Percentiles rank a stretch among this genome's conserved stretches.
phyloP scores from a whole-genome alignment of 208 protist species.

The Novymonas esmeraldas region DNA sequence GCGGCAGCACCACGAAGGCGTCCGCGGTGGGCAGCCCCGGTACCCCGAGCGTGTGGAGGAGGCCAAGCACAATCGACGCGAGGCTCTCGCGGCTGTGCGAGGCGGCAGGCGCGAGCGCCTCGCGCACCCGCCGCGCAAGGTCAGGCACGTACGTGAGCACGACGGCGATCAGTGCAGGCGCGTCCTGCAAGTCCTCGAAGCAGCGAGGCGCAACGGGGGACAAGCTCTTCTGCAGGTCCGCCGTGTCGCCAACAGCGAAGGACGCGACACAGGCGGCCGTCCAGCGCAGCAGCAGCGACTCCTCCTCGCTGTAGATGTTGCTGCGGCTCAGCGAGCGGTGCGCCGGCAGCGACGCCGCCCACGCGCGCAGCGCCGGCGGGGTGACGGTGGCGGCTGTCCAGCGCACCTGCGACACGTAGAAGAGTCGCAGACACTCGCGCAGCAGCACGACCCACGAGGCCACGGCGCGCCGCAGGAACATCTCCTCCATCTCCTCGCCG shows the following conservation, averaged over 20 bases:
- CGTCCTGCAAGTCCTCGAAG: slow-evolving; percentile 84
- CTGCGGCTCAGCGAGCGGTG: slow-evolving; percentile 44
- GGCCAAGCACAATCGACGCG: slow-evolving; percentile 47
- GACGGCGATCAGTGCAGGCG: slow-evolving; percentile 58
- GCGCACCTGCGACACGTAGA: slow-evolving; percentile 67
- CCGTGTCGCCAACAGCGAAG: slow-evolving; percentile 21
- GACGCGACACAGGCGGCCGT: slow-evolving; percentile 36
- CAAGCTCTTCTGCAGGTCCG: slow-evolving; percentile 13
- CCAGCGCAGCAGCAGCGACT: slow-evolving; percentile 89
- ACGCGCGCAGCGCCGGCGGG: slow-evolving; percentile 8
- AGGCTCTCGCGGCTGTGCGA: slow-evolving; percentile 30
- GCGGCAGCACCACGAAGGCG: slow-evolving; percentile 60
- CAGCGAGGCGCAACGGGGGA: not conserved
- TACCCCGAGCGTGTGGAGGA: slow-evolving; percentile 56
- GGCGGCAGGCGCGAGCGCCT: slow-evolving; percentile 1
- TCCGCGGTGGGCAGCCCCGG: slow-evolving; percentile 31
- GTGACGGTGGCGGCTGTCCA: not conserved
- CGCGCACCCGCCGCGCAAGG: slow-evolving; percentile 34
- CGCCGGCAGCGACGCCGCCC: slow-evolving; percentile 22
- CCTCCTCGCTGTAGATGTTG: slow-evolving; percentile 89
- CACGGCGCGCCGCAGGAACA: slow-evolving; percentile 46
- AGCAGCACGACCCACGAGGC: slow-evolving; percentile 81
- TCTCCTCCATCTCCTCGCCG: slow-evolving; percentile 7
- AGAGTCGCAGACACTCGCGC: slow-evolving; percentile 81
- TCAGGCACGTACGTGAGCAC: slow-evolving; percentile 77